These are phyloP conservation scores for Trichoderma sp. DNA, from an alignment of 2,329 filamentous ascomycete species.

Conservation along the genomic window DNA sequence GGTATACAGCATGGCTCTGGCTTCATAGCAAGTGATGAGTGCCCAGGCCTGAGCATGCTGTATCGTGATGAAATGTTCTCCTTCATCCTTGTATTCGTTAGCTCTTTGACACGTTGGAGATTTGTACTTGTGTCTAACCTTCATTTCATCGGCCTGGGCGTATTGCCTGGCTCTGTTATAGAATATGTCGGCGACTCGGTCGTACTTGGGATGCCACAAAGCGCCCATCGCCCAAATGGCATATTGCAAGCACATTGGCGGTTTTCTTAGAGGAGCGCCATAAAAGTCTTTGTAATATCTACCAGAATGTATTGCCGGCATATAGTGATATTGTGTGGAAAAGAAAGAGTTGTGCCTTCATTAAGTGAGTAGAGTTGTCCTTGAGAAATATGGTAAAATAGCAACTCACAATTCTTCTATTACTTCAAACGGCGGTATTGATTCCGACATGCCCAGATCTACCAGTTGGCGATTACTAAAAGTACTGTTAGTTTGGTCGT, in stretches of 20 bases:
- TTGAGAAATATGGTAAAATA: background rate
- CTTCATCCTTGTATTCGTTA: constrained; percentile 53
- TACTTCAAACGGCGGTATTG: constrained; percentile 72
- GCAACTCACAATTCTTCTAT: constrained; percentile 74
- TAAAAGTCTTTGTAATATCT: constrained; percentile 76
- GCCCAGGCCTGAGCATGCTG: constrained; percentile 78
- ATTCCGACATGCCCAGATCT: constrained; percentile 75
- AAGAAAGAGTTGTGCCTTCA: constrained; percentile 73
- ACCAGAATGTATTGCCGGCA: constrained; percentile 75
- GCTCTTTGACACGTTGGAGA: background rate
- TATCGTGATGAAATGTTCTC: constrained; percentile 77
- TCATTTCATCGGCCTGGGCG: constrained; percentile 80
- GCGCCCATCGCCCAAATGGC: constrained; percentile 81
- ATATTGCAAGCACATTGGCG: constrained; percentile 80
- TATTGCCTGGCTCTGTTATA: constrained; percentile 82
- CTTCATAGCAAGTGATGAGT: constrained; percentile 74
- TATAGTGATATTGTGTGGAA: constrained; percentile 64
- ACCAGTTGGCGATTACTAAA: constrained; percentile 53
- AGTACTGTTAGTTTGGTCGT: constrained; percentile 15
- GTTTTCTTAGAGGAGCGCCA: constrained; percentile 67
- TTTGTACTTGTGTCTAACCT: constrained; percentile 39
- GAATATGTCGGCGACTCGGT: constrained; percentile 69
- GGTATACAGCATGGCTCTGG: constrained; percentile 80
- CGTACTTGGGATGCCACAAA: constrained; percentile 69
- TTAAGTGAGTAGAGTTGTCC: background rate